A percentile compares a stretch with the other conserved stretches of the same genome.
These are phyloP conservation scores for Talaromyces liani DNA, from an alignment of 495 filamentous ascomycete species.

Conservation along the genomic window DNA sequence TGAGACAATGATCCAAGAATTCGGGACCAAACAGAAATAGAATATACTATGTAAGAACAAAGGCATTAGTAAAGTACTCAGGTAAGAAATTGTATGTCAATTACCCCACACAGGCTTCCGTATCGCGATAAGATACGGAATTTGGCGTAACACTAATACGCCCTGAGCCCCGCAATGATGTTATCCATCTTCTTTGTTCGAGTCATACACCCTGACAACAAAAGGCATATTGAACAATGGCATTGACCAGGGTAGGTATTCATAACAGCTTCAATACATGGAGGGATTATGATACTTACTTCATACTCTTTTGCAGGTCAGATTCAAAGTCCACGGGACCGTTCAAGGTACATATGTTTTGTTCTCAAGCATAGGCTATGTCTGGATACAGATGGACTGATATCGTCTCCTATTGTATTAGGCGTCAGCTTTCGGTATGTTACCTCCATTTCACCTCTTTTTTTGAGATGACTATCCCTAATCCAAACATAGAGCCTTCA, in stretches of 20 bases:
- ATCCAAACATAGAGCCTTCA: constrained; percentile 51
- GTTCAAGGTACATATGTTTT: constrained; percentile 42
- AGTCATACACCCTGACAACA: background rate
- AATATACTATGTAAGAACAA: too few species aligned
- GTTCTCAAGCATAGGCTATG: background rate
- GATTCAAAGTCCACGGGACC: constrained; percentile 43
- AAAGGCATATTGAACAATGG: background rate
- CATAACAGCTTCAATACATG: too few species aligned
- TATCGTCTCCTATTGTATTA: constrained; percentile 17
- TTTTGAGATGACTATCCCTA: constrained; percentile 7
- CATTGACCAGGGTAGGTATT: constrained; percentile 4
- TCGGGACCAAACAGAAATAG: too few species aligned
- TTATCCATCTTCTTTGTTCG: background rate
- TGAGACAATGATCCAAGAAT: too few species aligned
- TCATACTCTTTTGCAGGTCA: constrained; percentile 25
- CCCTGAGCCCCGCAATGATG: background rate
- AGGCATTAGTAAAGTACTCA: too few species aligned
- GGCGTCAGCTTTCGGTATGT: constrained; percentile 67
- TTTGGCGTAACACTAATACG: background rate
- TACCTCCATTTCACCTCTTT: background rate
- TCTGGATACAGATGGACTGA: background rate
- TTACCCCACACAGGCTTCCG: background rate
- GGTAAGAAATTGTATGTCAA: background rate
- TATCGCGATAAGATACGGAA: background rate
- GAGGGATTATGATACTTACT: too few species aligned